Percentiles rank a stretch among this genome's conserved stretches.
Evolutionary conservation across 257 asterid species (phyloP).

Genomic region (Solanum bukasovii): DNA sequence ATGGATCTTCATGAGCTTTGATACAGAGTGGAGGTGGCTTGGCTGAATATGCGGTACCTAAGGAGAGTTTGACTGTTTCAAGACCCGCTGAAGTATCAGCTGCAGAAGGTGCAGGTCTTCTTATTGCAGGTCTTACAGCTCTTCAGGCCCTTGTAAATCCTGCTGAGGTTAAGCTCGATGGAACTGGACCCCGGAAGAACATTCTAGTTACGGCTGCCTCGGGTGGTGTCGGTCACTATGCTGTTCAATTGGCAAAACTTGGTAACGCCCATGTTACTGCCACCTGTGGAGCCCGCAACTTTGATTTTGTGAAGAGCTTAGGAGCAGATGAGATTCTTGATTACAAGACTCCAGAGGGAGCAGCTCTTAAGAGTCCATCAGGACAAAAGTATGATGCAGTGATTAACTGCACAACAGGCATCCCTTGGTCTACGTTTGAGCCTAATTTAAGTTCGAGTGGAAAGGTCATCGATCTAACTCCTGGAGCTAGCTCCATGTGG

Average conservation of each 20-base stretch:
- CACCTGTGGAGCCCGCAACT: slow-evolving; percentile 76
- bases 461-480: slow-evolving; percentile 45
- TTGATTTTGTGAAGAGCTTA: slow-evolving; percentile 44
- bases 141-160: slow-evolving; percentile 29
- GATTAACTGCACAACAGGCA: slow-evolving; percentile 35
- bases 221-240: slow-evolving; percentile 74
- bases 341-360: slow-evolving; percentile 57
- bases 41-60: slow-evolving; percentile 51
- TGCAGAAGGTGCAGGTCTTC: slow-evolving; percentile 53
- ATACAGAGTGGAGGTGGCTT: slow-evolving; percentile 61
- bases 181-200: slow-evolving; percentile 33
- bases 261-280: slow-evolving; percentile 64
- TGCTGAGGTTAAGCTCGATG: slow-evolving; percentile 39
- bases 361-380: slow-evolving; percentile 51
- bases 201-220: slow-evolving; percentile 62
- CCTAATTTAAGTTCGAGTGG: slow-evolving; percentile 37
- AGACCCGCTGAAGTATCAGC: slow-evolving; percentile 55
- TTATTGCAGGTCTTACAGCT: slow-evolving; percentile 56
- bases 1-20: background rate
- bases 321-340: slow-evolving; percentile 83
- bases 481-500: slow-evolving; percentile 32
- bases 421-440: slow-evolving; percentile 54
- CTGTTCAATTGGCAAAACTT: slow-evolving; percentile 69
- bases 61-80: slow-evolving; percentile 33
- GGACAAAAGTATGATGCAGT: slow-evolving; percentile 57